Evolutionary conservation across 495 filamentous ascomycete species (phyloP), one percentile per base, ranked within the genome.

Genomic region (Penicillium macrosclerotiorum): DNA sequence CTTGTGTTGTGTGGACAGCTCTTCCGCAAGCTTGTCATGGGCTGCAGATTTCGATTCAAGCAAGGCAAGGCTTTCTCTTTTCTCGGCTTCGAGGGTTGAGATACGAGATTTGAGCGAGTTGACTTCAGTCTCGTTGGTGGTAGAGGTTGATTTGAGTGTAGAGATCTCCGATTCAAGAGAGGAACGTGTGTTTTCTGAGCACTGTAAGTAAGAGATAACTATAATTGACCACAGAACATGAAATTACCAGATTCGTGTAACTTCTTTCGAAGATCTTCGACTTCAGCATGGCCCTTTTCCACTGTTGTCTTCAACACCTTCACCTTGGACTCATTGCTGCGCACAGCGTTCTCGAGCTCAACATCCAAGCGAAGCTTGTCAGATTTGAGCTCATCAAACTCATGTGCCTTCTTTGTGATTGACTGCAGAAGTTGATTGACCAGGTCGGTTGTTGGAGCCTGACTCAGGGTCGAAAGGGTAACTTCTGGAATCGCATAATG

Each of bases 281-380:
- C 81, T 47, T 95, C 89, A 30, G 86, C 84, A 48, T 88, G 76
- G 6, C 83, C 83, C 59, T 91, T 93, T 52, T 95, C 91, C 9
- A 89, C 70, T 3, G 83, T 83, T 26, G 76, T 71, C 61, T 90
- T 95, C 69, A 95, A 78, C 13, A 82, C 81, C 54, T 90, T 84
- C 55, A 82, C 79, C 63, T 88, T 86, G 12, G 85, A 82, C 58
- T 97, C 92, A 30, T 82, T 83, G 45, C 76, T 83, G 29, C 88
- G 83, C 12, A 94, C 83, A 19, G 84, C 82, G 67, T 86, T 91
- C 63, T 97, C 93, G 8, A 97, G 74, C 69, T 97, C 93, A n/a
- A 97, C 89, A 45, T 90, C 88, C 12, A 86, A 63, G 39, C 85
- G 85, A 33, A 95, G 77, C 65, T 95, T 96, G 33, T 93, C 85